These are phyloP conservation scores for Ophiobolus disseminans DNA, from an alignment of 2,329 filamentous ascomycete species.

Conservation along the genomic window DNA sequence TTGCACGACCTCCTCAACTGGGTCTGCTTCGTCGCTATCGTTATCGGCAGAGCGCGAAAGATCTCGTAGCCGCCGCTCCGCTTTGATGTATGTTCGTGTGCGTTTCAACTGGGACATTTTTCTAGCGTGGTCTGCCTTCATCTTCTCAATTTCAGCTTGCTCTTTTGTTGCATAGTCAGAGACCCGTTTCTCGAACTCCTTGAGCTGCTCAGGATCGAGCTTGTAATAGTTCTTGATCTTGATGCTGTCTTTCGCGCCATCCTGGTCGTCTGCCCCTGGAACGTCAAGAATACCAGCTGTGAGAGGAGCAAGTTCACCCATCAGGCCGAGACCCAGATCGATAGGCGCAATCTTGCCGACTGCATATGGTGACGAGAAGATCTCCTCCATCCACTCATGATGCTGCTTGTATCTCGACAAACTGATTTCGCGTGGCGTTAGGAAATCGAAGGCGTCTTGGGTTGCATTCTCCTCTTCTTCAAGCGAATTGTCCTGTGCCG, in stretches of 20 bases:
- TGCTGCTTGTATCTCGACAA: constrained; percentile 88
- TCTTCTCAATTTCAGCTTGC: constrained; percentile 80
- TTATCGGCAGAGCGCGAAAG: constrained; percentile 58
- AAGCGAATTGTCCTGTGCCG: constrained; percentile 57
- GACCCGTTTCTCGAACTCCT: constrained; percentile 83
- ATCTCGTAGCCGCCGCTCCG: constrained; percentile 77
- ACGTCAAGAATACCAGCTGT: constrained; percentile 86
- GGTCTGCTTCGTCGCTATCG: constrained; percentile 45
- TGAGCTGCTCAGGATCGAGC: constrained; percentile 76
- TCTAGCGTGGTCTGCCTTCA: constrained; percentile 80
- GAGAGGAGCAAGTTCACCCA: constrained; percentile 78
- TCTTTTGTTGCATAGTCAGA: constrained; percentile 74
- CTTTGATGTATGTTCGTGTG: constrained; percentile 71
- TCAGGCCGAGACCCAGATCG: constrained; percentile 80
- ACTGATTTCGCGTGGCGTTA: constrained; percentile 90
- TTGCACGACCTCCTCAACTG: constrained; percentile 75
- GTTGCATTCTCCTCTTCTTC: constrained; percentile 92
- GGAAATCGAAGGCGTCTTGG: constrained; percentile 84
- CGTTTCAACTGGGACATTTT: constrained; percentile 77
- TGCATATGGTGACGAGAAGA: constrained; percentile 87
- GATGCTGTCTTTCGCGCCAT: constrained; percentile 33
- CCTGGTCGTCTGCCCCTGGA: constrained; percentile 39
- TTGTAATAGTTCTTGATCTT: constrained; percentile 65
- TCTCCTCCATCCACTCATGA: constrained; percentile 99
- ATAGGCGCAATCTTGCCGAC: constrained; percentile 85